Percentiles rank a stretch among this genome's conserved stretches.
Conservation (phyloP, 2,329 filamentous ascomycete species). For the Coniella lustricola region DNA sequence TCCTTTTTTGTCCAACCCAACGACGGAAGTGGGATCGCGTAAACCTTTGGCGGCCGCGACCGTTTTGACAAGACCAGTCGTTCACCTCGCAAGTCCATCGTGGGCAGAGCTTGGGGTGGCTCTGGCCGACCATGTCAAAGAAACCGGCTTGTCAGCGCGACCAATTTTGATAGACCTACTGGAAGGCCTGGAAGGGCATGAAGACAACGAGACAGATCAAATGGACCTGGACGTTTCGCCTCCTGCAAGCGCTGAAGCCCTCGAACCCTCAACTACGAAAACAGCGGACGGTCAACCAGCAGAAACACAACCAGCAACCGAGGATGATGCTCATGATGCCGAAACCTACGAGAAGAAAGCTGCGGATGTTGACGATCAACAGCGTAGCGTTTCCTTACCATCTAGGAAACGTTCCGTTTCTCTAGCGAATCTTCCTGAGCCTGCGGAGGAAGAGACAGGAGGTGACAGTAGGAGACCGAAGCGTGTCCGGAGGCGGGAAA, state of each 20-base stretch:
- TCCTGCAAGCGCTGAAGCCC: slow-evolving; percentile 13
- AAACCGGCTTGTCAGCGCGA: slow-evolving; percentile 28
- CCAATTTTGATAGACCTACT: slow-evolving; percentile 31
- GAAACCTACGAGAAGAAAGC: neutral
- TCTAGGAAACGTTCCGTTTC: slow-evolving; percentile 58
- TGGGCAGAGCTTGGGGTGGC: slow-evolving; percentile 38
- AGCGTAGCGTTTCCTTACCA: slow-evolving; percentile 32
- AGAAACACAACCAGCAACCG: neutral
- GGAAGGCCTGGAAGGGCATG: slow-evolving; percentile 28
- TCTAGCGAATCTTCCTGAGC: slow-evolving; percentile 49
- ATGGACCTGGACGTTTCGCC: slow-evolving; percentile 32
- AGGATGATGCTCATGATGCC: slow-evolving; percentile 7
- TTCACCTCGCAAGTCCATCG: slow-evolving; percentile 28
- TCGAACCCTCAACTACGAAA: slow-evolving; percentile 5
- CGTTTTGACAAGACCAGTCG: slow-evolving; percentile 18
- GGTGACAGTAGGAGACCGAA: slow-evolving; percentile 60
- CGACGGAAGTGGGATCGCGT: slow-evolving; percentile 30
- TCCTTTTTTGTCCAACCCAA: slow-evolving; percentile 53
- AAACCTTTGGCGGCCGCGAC: slow-evolving; percentile 18
- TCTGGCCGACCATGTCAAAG: slow-evolving; percentile 29
- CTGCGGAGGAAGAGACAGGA: slow-evolving; percentile 47
- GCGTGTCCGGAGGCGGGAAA: slow-evolving; percentile 55
- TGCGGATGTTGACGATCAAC: slow-evolving; percentile 16
- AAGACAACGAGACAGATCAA: slow-evolving; percentile 28
- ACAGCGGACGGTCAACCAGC: slow-evolving; percentile 6